phyloP scores from a whole-genome alignment of 805 yeast genomes.

The Phaffomyces opuntiae region DNA sequence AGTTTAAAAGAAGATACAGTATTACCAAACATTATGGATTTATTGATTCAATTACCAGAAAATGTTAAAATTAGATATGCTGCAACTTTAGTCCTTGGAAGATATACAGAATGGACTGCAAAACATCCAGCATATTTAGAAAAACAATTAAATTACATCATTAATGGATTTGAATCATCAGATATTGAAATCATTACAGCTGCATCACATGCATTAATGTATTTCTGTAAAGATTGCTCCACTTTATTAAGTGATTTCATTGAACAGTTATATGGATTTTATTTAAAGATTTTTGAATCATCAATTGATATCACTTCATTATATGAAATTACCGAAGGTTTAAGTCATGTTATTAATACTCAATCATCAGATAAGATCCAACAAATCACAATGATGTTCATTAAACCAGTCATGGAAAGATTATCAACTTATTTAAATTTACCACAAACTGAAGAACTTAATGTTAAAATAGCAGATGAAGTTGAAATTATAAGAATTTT shows the following conservation, averaged over 20 bases:
- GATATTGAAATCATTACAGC: constrained; percentile 56
- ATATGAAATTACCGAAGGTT: constrained; percentile 81
- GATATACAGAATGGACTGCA: constrained; percentile 94
- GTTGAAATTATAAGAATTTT: constrained; percentile 63
- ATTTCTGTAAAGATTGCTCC: constrained; percentile 89
- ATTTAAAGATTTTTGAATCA: constrained; percentile 41
- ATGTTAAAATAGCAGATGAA: constrained; percentile 56
- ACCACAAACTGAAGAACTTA: constrained; percentile 28
- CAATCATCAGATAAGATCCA: constrained; percentile 48
- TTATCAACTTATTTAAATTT: constrained; percentile 25
- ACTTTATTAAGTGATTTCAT: constrained; percentile 53
- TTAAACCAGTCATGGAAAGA: constrained; percentile 54
- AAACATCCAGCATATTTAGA: constrained; percentile 78
- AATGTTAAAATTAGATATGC: constrained; percentile 86
- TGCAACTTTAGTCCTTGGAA: constrained; percentile 87
- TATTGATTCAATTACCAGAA: constrained; percentile 66
- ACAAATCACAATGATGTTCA: constrained; percentile 52
- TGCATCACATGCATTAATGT: constrained; percentile 90
- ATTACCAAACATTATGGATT: constrained; percentile 71
- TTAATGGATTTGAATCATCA: constrained; percentile 53
- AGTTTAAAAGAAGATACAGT: constrained; percentile 55
- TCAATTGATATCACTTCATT: constrained; percentile 60
- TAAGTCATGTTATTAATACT: constrained; percentile 71
- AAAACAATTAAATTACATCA: constrained; percentile 77
- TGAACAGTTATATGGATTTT: constrained; percentile 71